A percentile compares a stretch with the other conserved stretches of the same genome.
These are phyloP conservation scores for Coprinellus micaceus DNA, from an alignment of 768 basidiomycete species.

Conservation along the genomic window DNA sequence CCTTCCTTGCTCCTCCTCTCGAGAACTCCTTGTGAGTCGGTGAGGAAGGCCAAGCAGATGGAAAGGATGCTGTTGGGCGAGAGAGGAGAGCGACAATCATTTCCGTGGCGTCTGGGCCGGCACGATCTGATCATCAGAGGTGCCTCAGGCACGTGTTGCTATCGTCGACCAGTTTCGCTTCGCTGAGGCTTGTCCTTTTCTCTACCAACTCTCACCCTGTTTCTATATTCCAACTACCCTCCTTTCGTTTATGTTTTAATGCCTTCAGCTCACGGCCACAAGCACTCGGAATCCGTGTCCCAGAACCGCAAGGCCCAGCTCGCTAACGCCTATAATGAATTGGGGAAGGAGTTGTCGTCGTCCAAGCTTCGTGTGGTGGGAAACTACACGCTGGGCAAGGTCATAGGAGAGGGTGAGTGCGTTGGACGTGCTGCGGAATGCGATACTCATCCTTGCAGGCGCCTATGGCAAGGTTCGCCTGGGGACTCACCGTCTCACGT, in stretches of 20 bases:
- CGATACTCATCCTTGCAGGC: constrained; percentile 44
- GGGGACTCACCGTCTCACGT: constrained; percentile 90
- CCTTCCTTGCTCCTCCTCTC: too few relatives aligned
- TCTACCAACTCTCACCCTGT: constrained; percentile 17
- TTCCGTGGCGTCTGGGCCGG: too few relatives aligned
- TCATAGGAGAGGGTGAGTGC: constrained; percentile 87
- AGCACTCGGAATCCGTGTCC: constrained; percentile 54
- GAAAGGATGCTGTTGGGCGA: too few relatives aligned
- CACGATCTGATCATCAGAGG: background rate
- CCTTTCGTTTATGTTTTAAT: constrained; percentile 39
- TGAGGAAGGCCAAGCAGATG: too few relatives aligned
- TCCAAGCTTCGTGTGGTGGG: constrained; percentile 88
- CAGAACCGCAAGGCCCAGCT: constrained; percentile 87
- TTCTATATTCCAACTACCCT: background rate
- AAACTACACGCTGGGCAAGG: constrained; percentile 90
- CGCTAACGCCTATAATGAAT: constrained; percentile 93
- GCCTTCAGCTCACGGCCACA: constrained; percentile 53
- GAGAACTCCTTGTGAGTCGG: too few relatives aligned
- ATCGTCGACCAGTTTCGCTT: constrained; percentile 19
- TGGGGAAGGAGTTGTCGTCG: constrained; percentile 93
- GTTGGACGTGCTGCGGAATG: background rate
- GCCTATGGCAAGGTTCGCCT: constrained; percentile 95
- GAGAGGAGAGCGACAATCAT: too few relatives aligned
- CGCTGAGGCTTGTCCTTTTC: constrained; percentile 26
- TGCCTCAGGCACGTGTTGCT: background rate